Base-by-base conservation (phyloP, 495 filamentous ascomycete species). In the Peziza echinospora region DNA sequence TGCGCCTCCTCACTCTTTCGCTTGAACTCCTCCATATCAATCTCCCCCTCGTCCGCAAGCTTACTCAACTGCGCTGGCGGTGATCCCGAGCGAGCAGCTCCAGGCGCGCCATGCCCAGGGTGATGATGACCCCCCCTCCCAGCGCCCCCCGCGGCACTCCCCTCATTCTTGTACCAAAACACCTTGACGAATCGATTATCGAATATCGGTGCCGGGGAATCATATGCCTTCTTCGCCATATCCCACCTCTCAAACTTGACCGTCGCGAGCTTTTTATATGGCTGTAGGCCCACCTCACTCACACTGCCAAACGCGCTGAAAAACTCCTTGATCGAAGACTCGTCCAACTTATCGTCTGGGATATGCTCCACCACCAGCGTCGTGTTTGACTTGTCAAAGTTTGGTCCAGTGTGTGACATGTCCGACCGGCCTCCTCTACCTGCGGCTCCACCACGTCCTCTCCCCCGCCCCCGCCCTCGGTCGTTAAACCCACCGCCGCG, bases 161-260 rank as follows among this genome's bases (percentile, higher is more conserved):
- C 21, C 11, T n/a, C 4, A 43, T 10, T 10, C 52, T 81, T 87
- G 60, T 82, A 72, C 89, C 89, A 97, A 56, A 85, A 97, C 5
- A 97, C 84, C 59, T 93, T 97, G 40, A 97, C 89, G 54, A 97
- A 97, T 17, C 89, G 71, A 52, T 97, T 97, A 51, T 93, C 84
- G 54, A 97, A 97, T 43, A 97, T 84, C 42, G 83, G 82, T 57
- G 91, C 92, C 0, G 89, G 89, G 34, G 84, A 93, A 13, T 77
- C 75, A 64, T 84, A 94, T 2, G 89, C 89, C 16, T 75, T 71
- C 51, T 79, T 76, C 13, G 89, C 89, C 37, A 77, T 66, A 10
- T 67, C 69, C 66, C 80, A 83, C 44, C 67, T 71, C 28, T 76
- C 73, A 44, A 73, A 96, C 50, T 82, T 89, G 53, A 97, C 73